Evolutionary conservation across 257 asterid species (phyloP).

Genomic region (Osmanthus fragrans): DNA sequence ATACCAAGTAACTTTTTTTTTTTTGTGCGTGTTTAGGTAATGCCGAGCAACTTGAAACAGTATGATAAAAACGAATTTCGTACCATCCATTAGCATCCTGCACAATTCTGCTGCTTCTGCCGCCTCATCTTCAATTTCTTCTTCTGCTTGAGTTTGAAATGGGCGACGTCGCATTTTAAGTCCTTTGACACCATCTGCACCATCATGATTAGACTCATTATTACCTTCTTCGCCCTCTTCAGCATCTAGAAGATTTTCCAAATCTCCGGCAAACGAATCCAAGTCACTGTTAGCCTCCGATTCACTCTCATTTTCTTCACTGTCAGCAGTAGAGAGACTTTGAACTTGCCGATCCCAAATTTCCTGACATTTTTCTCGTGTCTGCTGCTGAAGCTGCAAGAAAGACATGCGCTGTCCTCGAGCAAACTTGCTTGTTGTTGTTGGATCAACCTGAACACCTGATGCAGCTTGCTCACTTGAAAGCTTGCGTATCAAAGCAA

Average conservation of each 20-base stretch:
- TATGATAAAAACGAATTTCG: constrained; percentile 1
- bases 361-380: constrained; percentile 98
- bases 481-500: constrained; percentile 93
- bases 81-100: constrained; percentile 99
- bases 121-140: constrained; percentile 92
- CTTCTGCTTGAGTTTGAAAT: constrained; percentile 83
- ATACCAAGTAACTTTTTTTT: too few relatives aligned
- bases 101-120: constrained; percentile 97
- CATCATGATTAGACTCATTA: constrained; percentile 65
- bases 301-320: constrained; percentile 93
- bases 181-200: constrained; percentile 78
- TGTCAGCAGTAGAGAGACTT: constrained; percentile 78
- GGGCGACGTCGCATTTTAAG: constrained; percentile 88
- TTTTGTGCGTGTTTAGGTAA: too few relatives aligned
- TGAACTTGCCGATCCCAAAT: constrained; percentile 96
- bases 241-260: constrained; percentile 97
- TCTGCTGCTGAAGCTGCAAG: constrained; percentile 99
- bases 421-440: constrained; percentile 94
- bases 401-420: constrained; percentile 99
- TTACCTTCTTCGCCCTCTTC: constrained; percentile 83
- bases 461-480: constrained; percentile 99
- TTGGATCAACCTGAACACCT: constrained; percentile 92
- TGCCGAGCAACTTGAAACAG: constrained; percentile 14
- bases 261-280: constrained; percentile 98
- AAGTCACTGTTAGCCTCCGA: constrained; percentile 95